phyloP scores from a whole-genome alignment of 225 moss, liverwort and hornwort species.

The Climacium dendroides region DNA sequence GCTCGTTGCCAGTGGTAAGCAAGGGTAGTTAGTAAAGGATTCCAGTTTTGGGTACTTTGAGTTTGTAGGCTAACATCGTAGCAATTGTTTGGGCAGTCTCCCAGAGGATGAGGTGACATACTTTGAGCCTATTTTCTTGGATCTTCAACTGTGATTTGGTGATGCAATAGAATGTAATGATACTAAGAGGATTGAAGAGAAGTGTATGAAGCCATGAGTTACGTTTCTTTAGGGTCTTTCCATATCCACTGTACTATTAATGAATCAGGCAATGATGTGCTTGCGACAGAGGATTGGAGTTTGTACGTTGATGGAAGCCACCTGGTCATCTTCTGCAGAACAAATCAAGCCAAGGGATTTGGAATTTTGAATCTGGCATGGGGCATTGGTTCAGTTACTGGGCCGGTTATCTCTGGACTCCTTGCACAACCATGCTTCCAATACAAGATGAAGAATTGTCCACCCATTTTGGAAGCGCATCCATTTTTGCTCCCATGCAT shows the following conservation, averaged over 20 bases:
- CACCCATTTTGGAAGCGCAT: constrained; percentile 28
- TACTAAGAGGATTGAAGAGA: too few relatives aligned
- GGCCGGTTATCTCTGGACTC: constrained; percentile 68
- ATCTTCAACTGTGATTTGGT: background rate
- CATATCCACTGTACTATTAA: background rate
- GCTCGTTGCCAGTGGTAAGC: background rate
- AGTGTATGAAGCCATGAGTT: too few relatives aligned
- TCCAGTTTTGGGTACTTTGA: background rate
- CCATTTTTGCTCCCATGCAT: constrained; percentile 81
- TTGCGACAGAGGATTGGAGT: constrained; percentile 31
- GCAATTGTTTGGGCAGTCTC: background rate
- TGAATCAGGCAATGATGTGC: constrained; percentile 5
- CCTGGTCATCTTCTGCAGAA: constrained; percentile 51
- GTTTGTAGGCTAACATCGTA: background rate
- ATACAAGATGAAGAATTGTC: constrained; percentile 38
- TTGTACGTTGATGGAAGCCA: constrained; percentile 29
- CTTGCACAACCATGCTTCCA: constrained; percentile 68
- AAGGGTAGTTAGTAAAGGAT: background rate
- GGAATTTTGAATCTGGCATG: constrained; percentile 80
- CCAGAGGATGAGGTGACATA: background rate
- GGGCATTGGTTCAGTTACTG: constrained; percentile 65
- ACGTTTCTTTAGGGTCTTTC: background rate
- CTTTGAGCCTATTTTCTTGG: background rate
- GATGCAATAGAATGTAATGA: too few relatives aligned
- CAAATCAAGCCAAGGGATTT: constrained; percentile 78